Conservation (phyloP, 31 red algal species). For the Porphyra umbilicalis region DNA sequence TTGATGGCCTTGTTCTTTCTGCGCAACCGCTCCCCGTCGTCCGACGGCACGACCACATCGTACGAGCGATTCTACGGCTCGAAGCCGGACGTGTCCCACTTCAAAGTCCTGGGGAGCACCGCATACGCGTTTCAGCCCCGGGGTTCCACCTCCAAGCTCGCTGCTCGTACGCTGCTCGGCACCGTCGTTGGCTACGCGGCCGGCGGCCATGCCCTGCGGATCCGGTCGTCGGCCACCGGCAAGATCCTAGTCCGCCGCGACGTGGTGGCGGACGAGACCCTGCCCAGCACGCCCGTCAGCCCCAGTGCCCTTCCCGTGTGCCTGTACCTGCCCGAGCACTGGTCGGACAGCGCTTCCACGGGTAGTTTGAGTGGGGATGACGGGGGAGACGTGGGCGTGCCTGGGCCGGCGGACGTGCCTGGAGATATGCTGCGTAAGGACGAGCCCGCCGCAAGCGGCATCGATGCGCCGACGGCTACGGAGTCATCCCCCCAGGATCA, state of each 20-base stretch:
- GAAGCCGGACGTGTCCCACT: background rate
- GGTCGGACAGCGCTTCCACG: no score
- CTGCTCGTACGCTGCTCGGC: background rate
- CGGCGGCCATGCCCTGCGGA: background rate
- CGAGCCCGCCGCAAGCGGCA: no score
- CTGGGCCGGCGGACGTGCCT: no score
- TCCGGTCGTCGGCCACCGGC: background rate
- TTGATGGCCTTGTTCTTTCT: background rate
- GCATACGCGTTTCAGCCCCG: background rate
- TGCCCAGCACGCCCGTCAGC: no score
- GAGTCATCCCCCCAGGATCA: no score
- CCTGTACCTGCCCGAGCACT: no score
- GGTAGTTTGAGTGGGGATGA: no score
- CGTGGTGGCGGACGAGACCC: background rate
- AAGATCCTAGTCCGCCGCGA: background rate
- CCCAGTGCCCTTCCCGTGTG: background rate
- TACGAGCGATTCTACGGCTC: background rate
- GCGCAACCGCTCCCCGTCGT: background rate
- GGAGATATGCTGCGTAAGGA: no score
- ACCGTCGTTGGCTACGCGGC: background rate
- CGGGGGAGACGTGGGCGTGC: no score
- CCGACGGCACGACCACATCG: background rate
- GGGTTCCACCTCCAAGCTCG: background rate
- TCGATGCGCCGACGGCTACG: no score
- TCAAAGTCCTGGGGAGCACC: background rate